Evolutionary conservation across 495 filamentous ascomycete genomes (phyloP), one percentile per base, ranked within the genome.

Genomic region (Daldinia loculata): DNA sequence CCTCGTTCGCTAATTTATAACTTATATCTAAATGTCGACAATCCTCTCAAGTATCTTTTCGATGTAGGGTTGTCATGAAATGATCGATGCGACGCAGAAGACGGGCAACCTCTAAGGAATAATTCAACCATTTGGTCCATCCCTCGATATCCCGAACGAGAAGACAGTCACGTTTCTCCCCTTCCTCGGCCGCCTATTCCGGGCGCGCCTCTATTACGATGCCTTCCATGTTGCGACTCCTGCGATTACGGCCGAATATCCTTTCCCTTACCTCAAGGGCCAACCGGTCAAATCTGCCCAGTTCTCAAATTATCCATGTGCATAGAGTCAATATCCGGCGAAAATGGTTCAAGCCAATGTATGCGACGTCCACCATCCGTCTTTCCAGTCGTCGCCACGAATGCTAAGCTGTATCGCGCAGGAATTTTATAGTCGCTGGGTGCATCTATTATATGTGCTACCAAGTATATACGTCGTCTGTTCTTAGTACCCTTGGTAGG

Each of bases 371-470:
- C 8, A 36, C 2, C 1, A 6, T 29, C 2, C 6, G 9, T 19
- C 17, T 38, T 11, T 15, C 12, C 0, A 24, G n/a, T 6, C 11
- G 19, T 39, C 30, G 32, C 50, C 26, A 30, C 19, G 2, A 15
- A 58, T 50, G 22, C 61, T 70, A 50, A 70, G 9, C 14, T 3
- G 7, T 39, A 14, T 56, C 17, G 6, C n/a, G 24, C 38, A 77
- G 77, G 22, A 70, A 66, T 29, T 56, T 77, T 6, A 22, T 81
- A 14, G 76, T 74, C 66, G 85, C 58, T 48, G 80, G 59, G 76
- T 77, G 78, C 72, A 71, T 68, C 69, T 80, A 53, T 78, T 82
- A 69, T 70, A 76, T 60, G 74, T 84, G 55, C 58, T 82, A 61
- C 79, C 72, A 70, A 36, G 48, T 70, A 15, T 79, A 84, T 48